Conservation (phyloP, 2,329 filamentous ascomycete species). For the Albophoma yamanashiensis region DNA sequence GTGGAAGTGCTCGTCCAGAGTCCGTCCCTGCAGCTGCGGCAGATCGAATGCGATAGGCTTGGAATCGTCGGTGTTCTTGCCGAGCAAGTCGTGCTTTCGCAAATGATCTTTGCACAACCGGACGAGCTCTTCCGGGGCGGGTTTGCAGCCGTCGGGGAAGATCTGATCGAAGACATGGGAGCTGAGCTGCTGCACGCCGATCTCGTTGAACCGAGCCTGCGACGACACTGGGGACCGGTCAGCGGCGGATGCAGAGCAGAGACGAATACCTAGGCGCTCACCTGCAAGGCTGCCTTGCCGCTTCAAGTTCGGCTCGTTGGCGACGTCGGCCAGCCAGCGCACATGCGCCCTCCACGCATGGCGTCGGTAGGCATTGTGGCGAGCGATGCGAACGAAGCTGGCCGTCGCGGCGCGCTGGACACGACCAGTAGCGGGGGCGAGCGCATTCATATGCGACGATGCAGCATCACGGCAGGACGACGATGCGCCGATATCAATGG, state of each 20-base stretch:
- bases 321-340: constrained; percentile 33
- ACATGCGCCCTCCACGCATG: constrained; percentile 22
- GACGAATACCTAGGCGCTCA: constrained; percentile 16
- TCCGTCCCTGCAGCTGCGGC: constrained; percentile 65
- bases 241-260: background rate
- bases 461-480: constrained; percentile 14
- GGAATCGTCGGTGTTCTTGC: constrained; percentile 74
- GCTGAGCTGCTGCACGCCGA: constrained; percentile 91
- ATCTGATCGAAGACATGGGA: constrained; percentile 72
- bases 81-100: constrained; percentile 71
- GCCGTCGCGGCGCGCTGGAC: constrained; percentile 29
- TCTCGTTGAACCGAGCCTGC: constrained; percentile 72
- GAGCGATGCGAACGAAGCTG: constrained; percentile 41
- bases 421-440: constrained; percentile 20
- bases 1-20: constrained; percentile 89
- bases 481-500: constrained; percentile 4
- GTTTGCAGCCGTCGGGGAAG: constrained; percentile 49
- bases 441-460: constrained; percentile 16
- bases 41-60: constrained; percentile 78
- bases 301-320: constrained; percentile 11
- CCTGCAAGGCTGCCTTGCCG: constrained; percentile 24
- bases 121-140: constrained; percentile 62
- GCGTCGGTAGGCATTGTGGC: constrained; percentile 30
- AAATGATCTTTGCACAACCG: constrained; percentile 75
- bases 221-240: constrained; percentile 29